phyloP scores from a whole-genome alignment of 768 basidiomycete species.

The Suillus subluteus region DNA sequence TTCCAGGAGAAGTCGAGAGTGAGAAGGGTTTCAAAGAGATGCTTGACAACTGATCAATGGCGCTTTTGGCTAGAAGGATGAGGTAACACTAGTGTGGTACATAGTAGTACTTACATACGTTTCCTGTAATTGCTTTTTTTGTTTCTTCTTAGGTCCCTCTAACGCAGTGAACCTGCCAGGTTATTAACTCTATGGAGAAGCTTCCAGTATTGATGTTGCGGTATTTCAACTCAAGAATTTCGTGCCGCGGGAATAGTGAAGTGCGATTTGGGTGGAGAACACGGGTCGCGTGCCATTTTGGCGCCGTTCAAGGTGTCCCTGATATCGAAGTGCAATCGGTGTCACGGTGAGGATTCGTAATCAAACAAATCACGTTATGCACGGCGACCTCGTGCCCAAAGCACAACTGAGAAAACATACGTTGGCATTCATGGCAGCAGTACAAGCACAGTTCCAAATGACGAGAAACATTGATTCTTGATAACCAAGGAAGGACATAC shows the following conservation, averaged over 20 bases:
- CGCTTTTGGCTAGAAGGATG: not conserved
- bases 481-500: not conserved
- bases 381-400: not conserved
- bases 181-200: not conserved
- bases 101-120: not conserved
- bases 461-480: not conserved
- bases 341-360: not conserved
- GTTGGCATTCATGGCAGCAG: not conserved
- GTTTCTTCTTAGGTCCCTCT: not conserved
- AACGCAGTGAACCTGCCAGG: not conserved
- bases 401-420: not conserved
- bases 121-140: not conserved
- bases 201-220: not conserved
- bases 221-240: not conserved
- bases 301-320: not conserved
- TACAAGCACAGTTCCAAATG: not conserved
- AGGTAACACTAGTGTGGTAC: not conserved
- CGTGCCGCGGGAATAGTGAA: not conserved
- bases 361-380: not conserved
- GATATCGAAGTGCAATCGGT: not conserved
- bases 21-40: slow-evolving; percentile 58
- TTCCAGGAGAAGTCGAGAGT: slow-evolving; percentile 66
- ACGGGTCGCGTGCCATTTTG: not conserved
- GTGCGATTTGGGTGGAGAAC: not conserved
- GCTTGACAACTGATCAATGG: slow-evolving; percentile 25